A percentile compares a stretch with the other conserved stretches of the same genome.
Conservation (phyloP, 176 grass and related monocot genomes). For the Canna indica region DNA sequence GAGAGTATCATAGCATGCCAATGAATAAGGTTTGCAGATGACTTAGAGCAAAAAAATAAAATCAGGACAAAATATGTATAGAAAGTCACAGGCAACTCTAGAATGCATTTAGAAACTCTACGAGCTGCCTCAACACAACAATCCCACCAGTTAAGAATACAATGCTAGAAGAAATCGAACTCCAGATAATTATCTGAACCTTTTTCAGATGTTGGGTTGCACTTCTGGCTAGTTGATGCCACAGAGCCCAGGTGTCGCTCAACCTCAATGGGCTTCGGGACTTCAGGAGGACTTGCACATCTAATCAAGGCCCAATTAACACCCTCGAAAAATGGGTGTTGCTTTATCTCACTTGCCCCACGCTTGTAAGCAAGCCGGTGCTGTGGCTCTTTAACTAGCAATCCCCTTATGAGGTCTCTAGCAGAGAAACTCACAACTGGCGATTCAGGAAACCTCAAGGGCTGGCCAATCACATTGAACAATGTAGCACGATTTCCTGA, state of each 20-base stretch:
- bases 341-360: slow-evolving; percentile 6
- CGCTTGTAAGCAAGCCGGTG: slow-evolving; percentile 8
- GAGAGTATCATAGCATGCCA: background rate
- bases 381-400: slow-evolving; percentile 12
- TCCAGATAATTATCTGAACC: slow-evolving; percentile 11
- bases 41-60: background rate
- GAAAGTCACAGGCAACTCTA: background rate
- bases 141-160: background rate
- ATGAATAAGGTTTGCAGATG: background rate
- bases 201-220: background rate
- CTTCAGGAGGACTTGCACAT: slow-evolving; percentile 13
- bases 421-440: slow-evolving; percentile 2
- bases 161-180: slow-evolving; percentile 4
- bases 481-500: slow-evolving; percentile 1
- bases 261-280: background rate
- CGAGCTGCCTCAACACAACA: background rate
- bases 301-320: slow-evolving; percentile 10
- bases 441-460: slow-evolving; percentile 13
- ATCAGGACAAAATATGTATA: background rate
- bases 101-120: background rate
- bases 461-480: slow-evolving; percentile 10
- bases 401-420: slow-evolving; percentile 6
- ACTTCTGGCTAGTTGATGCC: slow-evolving; percentile 1
- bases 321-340: slow-evolving; percentile 11
- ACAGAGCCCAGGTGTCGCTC: background rate